Percentiles rank a stretch among this genome's conserved stretches.
Conservation (phyloP, 2,329 filamentous ascomycete species). For the Epichloe uncinata region DNA sequence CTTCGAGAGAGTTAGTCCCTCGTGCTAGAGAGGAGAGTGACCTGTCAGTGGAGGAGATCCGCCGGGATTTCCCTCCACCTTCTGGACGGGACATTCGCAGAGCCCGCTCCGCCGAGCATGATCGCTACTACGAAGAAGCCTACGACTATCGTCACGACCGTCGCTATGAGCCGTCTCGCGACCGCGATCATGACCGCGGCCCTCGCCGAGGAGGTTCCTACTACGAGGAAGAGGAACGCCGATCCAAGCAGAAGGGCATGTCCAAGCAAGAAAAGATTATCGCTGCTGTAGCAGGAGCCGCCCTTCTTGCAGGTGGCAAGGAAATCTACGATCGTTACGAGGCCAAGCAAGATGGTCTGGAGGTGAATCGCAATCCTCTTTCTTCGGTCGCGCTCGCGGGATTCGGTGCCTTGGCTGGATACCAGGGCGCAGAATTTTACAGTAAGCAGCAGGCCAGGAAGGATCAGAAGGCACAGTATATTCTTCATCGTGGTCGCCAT, state of each 20-base stretch:
- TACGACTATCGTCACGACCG: conserved; percentile 34
- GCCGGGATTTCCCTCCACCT: conserved; percentile 73
- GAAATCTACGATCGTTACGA: conserved; percentile 52
- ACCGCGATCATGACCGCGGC: conserved; percentile 24
- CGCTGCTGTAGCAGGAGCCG: conserved; percentile 51
- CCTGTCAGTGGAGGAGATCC: conserved; percentile 66
- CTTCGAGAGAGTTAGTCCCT: conserved; percentile 41
- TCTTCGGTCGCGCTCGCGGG: conserved; percentile 49
- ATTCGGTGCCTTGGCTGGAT: conserved; percentile 50
- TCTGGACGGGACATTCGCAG: conserved; percentile 38
- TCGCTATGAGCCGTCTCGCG: conserved; percentile 19
- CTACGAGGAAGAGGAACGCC: conserved; percentile 46
- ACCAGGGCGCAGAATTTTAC: conserved; percentile 50
- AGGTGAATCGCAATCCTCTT: conserved; percentile 44
- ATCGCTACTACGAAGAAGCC: conserved; percentile 39
- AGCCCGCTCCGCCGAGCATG: conserved; percentile 49
- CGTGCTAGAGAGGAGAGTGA: conserved; percentile 59
- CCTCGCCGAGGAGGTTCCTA: conserved; percentile 33
- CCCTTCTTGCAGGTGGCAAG: conserved; percentile 51
- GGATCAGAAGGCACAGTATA: conserved; percentile 39
- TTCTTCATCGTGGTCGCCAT: conserved; percentile 40
- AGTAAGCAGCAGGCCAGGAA: conserved; percentile 46
- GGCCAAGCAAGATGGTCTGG: conserved; percentile 34
- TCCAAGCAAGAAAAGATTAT: conserved; percentile 54
- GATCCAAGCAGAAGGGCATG: conserved; percentile 32